phyloP scores from a whole-genome alignment of 2,329 filamentous ascomycete species.

The Epichloe baconii region DNA sequence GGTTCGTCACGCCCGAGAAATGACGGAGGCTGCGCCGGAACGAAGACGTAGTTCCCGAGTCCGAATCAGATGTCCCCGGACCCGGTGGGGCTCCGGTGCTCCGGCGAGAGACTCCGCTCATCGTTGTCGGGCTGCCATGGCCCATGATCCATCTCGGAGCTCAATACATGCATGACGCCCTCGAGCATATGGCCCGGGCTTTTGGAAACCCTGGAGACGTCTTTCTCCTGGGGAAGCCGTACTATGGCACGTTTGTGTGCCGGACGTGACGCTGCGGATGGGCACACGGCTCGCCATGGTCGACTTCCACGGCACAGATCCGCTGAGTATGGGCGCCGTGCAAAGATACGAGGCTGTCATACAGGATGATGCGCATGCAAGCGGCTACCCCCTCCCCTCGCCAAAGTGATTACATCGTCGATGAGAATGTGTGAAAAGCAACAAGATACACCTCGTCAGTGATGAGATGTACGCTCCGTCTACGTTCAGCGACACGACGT shows the following conservation, averaged over 20 bases:
- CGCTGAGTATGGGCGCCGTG: too few species aligned
- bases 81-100: too few species aligned
- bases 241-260: constrained; percentile 33
- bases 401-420: too few species aligned
- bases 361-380: constrained; percentile 20
- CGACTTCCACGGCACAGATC: constrained; percentile 22
- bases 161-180: too few species aligned
- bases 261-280: constrained; percentile 30
- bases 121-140: constrained; percentile 16
- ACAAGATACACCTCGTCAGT: constrained; percentile 36
- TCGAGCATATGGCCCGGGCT: constrained; percentile 22
- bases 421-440: constrained; percentile 17
- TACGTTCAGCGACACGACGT: constrained; percentile 27
- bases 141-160: too few species aligned
- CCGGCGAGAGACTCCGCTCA: too few species aligned
- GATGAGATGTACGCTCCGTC: constrained; percentile 22
- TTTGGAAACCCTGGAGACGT: constrained; percentile 23
- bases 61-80: too few species aligned
- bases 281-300: constrained; percentile 30
- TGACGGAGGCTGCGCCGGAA: too few species aligned
- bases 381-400: constrained; percentile 13
- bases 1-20: too few species aligned
- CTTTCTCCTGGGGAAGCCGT: constrained; percentile 30
- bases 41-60: too few species aligned
- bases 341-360: constrained; percentile 29